These are phyloP conservation scores for Pestalotiopsis sp. DNA, from an alignment of 2,329 filamentous ascomycete genomes.

Conservation along the genomic window DNA sequence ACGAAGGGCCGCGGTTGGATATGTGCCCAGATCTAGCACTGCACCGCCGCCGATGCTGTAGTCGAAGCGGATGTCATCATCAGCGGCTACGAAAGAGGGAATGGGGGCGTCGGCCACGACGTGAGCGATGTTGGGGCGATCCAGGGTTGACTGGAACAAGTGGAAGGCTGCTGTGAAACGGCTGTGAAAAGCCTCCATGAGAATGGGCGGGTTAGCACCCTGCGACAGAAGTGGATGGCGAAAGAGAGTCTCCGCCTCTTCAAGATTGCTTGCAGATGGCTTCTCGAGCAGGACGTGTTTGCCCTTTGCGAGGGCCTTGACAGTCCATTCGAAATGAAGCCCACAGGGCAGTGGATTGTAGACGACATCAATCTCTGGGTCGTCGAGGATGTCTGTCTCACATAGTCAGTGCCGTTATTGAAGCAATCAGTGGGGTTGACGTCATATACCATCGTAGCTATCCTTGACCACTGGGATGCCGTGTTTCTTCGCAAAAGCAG, in stretches of 20 bases:
- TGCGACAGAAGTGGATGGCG: conserved; percentile 26
- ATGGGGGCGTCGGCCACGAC: conserved; percentile 24
- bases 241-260: conserved; percentile 38
- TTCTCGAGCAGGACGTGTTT: conserved; percentile 51
- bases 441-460: conserved; percentile 2
- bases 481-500: conserved; percentile 10
- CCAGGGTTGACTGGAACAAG: conserved; percentile 32
- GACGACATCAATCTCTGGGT: conserved; percentile 39
- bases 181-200: conserved; percentile 45
- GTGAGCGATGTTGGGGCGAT: conserved; percentile 24
- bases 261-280: conserved; percentile 38
- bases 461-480: conserved; percentile 8
- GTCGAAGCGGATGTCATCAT: conserved; percentile 34
- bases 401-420: not conserved
- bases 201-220: conserved; percentile 31
- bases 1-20: conserved; percentile 39
- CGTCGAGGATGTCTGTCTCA: conserved; percentile 24
- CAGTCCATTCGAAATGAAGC: conserved; percentile 40
- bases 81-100: conserved; percentile 21
- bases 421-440: not conserved
- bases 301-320: conserved; percentile 38
- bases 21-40: conserved; percentile 41
- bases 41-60: conserved; percentile 10
- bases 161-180: conserved; percentile 40
- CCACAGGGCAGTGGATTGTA: conserved; percentile 42